Conservation (phyloP, 108 stramenopile genomes). For the Conticribra weissflogii region DNA sequence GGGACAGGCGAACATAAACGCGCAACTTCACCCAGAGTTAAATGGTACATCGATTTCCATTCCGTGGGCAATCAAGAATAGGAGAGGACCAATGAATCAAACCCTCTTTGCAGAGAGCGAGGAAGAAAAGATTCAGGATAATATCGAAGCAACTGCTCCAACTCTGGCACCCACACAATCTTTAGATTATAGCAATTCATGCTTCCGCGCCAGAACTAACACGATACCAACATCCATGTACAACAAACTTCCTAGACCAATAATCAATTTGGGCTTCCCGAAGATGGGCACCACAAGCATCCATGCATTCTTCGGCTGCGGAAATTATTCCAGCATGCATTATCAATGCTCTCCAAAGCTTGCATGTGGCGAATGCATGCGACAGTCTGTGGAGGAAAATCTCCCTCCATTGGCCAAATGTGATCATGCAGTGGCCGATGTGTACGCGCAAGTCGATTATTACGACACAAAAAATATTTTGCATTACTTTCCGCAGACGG, state of each 20-base stretch:
- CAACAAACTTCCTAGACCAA: slow-evolving; percentile 3
- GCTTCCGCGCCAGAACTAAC: neutral
- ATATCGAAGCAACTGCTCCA: neutral
- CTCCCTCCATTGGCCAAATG: neutral
- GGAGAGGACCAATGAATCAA: neutral
- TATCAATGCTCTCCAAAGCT: neutral
- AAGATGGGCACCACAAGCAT: slow-evolving; percentile 22
- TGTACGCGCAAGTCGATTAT: slow-evolving; percentile 2
- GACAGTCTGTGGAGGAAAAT: neutral
- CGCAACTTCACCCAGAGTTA: slow-evolving; percentile 4
- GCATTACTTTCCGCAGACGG: slow-evolving; percentile 13
- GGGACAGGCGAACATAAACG: slow-evolving; percentile 20
- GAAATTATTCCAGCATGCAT: neutral
- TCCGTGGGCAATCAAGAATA: neutral
- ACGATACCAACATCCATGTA: neutral
- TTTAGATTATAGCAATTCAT: neutral
- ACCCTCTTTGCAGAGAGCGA: too few species aligned
- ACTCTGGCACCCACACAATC: neutral
- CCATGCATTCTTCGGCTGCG: slow-evolving; percentile 12
- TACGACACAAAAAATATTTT: neutral
- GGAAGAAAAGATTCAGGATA: neutral
- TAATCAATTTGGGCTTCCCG: slow-evolving; percentile 28
- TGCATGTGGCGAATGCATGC: slow-evolving; percentile 11
- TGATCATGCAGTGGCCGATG: slow-evolving; percentile 1
- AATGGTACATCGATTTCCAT: neutral